Evolutionary conservation across 805 yeast genomes (phyloP).

Genomic region (Saturnispora sekii): DNA sequence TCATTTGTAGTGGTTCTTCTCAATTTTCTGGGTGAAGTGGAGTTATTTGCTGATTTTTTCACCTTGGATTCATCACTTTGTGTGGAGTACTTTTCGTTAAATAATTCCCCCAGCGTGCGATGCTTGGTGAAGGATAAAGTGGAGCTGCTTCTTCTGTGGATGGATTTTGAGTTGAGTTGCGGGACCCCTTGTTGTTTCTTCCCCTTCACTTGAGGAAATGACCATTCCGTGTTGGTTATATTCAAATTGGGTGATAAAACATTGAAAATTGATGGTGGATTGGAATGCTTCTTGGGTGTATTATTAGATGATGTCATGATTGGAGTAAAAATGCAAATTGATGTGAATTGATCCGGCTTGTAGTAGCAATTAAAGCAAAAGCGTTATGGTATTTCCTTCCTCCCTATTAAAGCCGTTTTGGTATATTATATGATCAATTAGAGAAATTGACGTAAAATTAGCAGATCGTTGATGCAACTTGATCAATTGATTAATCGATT

Average conservation of each 20-base stretch:
- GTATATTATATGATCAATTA: no score
- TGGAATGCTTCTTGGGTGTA: constrained; percentile 2
- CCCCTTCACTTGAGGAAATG: constrained; percentile 7
- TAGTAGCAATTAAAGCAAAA: no score
- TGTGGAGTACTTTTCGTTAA: constrained; percentile 8
- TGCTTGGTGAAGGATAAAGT: constrained; percentile 6
- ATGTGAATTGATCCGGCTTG: not conserved
- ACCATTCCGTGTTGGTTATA: constrained; percentile 29
- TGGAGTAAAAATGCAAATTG: not conserved
- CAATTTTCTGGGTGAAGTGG: constrained; percentile 19
- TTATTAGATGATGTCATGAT: not conserved
- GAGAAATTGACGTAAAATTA: no score
- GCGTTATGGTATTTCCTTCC: no score
- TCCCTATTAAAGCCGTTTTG: no score
- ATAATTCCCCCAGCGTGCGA: constrained; percentile 9
- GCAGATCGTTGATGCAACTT: no score
- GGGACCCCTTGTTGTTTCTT: constrained; percentile 8
- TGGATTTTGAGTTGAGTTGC: constrained; percentile 1
- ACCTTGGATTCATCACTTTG: not conserved
- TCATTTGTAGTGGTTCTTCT: constrained; percentile 29
- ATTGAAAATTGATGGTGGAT: constrained; percentile 20
- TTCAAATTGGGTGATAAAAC: constrained; percentile 28
- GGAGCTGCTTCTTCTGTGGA: constrained; percentile 6
- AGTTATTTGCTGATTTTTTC: constrained; percentile 2
- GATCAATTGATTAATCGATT: no score